Evolutionary conservation across 495 filamentous ascomycete genomes (phyloP), one percentile per base, ranked within the genome.

Genomic region (Annulohypoxylon bovei): DNA sequence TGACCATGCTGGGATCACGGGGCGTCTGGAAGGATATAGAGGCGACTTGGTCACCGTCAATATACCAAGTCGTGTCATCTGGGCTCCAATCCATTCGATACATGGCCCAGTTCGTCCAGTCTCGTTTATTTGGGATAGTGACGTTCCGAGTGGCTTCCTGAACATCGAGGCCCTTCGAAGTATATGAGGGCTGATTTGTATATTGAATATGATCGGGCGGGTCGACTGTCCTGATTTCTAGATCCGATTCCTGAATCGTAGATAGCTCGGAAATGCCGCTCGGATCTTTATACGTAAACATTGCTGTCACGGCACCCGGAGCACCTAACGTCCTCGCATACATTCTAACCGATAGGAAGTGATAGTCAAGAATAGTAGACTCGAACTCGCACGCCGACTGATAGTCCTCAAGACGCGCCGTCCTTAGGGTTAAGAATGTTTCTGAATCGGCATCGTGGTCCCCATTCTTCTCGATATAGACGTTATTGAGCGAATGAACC

Each of bases 11-110:
- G 23, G 87, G 81, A 35, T 87, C 81, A 37, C 81, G 80, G 0
- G 91, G 91, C 6, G 88, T 85, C 18, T 88, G 85, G 72, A 90
- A 92, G 7, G 82, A 82, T 53, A 89, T 91, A 37, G 82, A 82
- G 3, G 87, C 84, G 9, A 88, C 83, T 33, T 86, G 75, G 28
- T 80, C 60, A 6, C 83, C 85, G 74, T 94, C 83, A 33, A 92
- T 85, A 62, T 83, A 93, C 92, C 91, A 94, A 12, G 81, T 84
- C n/a, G 84, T 92, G 28, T 71, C 65, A 1, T 80, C 79, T 0
- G 86, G 79, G 3, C 86, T 82, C 92, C 92, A 94, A 71, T 94
- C 92, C 56, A 93, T 79, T 6, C 92, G 84, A 74, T 93, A 88
- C 1, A 84, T 85, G n/a, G 88, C 83, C 91, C 91, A 94, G 2